Base-by-base conservation (phyloP, 805 yeast genomes). In the Hanseniaspora clermontiae region DNA sequence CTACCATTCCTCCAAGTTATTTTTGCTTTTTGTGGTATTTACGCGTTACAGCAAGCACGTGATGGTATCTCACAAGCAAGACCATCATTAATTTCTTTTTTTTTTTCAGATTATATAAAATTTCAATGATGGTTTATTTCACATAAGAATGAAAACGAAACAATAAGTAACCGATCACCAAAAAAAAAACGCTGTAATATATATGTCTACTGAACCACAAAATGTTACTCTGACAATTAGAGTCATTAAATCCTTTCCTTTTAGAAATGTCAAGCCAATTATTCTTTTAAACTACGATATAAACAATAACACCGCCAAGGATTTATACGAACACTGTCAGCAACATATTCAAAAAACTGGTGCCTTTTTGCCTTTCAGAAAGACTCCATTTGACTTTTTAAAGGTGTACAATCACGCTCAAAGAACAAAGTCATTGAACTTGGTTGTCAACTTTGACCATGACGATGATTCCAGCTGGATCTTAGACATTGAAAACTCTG, bases 361-460 rank as follows among this genome's bases (percentile, higher is more conserved):
- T 7, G 81, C 79, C 0, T 78, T 82, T 58, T 76, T 96, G 64
- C 95, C 97, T 1, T 90, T 81, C 68, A 76, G 97, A 64, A 85
- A 77, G 59, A 86, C 87, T 10, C 73, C 70, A 0, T 85, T 81
- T 60, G 86, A 91, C 65, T 74, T 90, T 0, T 67, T 91, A 57
- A 93, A 93, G 68, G 77, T 93, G 7, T 93, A 93, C 70, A 85
- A 96, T 32, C 89, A 88, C 66, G 97, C 98, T 0, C 97, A 91
- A 68, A 93, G 95, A 12, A 79, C 95, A 34, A 93, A 93, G 70
- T 87, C 96, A 1, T 84, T 89, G 80, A 89, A 93, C 65, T 74
- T 93, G 61, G 93, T 89, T 49, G 85, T 93, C 60, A 93, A 93
- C 67, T 78, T 93, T 67, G 96, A 87, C 31, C 82, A 90, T 64